phyloP scores from a whole-genome alignment of 805 yeast species.

The Lipomyces kockii region DNA sequence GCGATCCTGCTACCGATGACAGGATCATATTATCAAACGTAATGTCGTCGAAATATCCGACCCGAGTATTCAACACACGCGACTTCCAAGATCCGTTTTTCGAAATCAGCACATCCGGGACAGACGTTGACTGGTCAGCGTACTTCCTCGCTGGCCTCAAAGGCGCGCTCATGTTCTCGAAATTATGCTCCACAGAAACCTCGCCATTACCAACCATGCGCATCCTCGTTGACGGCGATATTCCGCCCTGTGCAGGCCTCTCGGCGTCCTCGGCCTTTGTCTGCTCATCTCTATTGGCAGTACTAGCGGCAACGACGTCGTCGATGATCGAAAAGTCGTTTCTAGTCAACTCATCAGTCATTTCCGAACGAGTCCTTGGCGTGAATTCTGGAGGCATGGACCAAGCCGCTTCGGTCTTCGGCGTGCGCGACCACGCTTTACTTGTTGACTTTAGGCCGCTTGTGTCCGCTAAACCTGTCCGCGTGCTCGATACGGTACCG shows the following conservation, averaged over 20 bases:
- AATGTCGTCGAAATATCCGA: slow-evolving; percentile 35
- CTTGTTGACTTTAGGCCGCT: slow-evolving; percentile 66
- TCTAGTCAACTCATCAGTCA: slow-evolving; percentile 63
- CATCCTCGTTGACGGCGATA: slow-evolving; percentile 63
- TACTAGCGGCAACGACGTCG: slow-evolving; percentile 51
- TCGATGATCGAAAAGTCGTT: slow-evolving; percentile 27
- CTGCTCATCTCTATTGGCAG: slow-evolving; percentile 64
- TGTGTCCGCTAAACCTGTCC: slow-evolving; percentile 52
- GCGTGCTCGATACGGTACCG: slow-evolving; percentile 50
- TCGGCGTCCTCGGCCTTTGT: slow-evolving; percentile 75
- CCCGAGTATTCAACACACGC: slow-evolving; percentile 22
- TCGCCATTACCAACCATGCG: slow-evolving; percentile 45
- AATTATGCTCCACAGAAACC: slow-evolving; percentile 40
- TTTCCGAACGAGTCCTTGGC: slow-evolving; percentile 72
- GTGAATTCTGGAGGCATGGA: slow-evolving; percentile 84
- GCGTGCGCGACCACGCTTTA: slow-evolving; percentile 61
- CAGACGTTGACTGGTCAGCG: slow-evolving; percentile 63
- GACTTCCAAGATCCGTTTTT: slow-evolving; percentile 38
- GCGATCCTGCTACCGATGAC: slow-evolving; percentile 37
- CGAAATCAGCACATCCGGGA: slow-evolving; percentile 34
- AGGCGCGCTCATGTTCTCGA: slow-evolving; percentile 60
- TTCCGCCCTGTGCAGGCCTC: slow-evolving; percentile 74
- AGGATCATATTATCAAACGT: slow-evolving; percentile 48
- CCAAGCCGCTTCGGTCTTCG: slow-evolving; percentile 72
- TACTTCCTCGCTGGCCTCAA: slow-evolving; percentile 69